Evolutionary conservation across 2,329 filamentous ascomycete genomes (phyloP), one percentile per base, ranked within the genome.

Genomic region (Fusarium albidum): DNA sequence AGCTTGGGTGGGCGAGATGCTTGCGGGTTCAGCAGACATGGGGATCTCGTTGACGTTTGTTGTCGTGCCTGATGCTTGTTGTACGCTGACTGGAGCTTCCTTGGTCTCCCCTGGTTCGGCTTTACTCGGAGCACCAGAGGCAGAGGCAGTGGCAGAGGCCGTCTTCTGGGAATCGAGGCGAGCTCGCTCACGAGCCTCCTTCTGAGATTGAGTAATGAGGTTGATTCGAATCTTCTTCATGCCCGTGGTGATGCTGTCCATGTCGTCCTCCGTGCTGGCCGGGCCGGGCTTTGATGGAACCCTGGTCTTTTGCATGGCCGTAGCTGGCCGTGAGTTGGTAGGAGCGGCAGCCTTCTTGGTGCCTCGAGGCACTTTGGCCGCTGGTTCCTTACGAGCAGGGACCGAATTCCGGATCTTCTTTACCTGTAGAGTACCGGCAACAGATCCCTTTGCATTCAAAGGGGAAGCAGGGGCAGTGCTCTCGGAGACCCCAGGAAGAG

Each of bases 141-240:
- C 17, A 26, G 54, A 51, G 12, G 32, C 21, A 9, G 48, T 35
- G 25, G 46, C 17, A 28, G 57, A 43, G 12, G 48, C 43, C 9
- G 59, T 55, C 32, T 61, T 65, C 17, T 64, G 59, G 12, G 61
- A 57, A 13, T 67, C 67, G 13, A 63, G 40, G 5, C 63, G 64
- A n/a, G 69, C 64, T 47, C 68, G 67, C 45, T 79, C 78, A 21
- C 76, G 79, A 2, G 81, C 82, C 42, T 85, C 83, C 61, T 78
- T 81, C 63, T 86, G 81, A 32, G 83, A 77, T 54, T 85, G 79
- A 2, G 83, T 85, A 32, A 86, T 75, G 18, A 87, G 68, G 45
- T 82, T 86, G 63, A 88, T 84, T 66, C 82, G 86, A 52, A 88
- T 83, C 68, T 82, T 85, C 68, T 82, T 86, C 79, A 87, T 82